These are phyloP conservation scores for Clitocybe nebularis DNA, from an alignment of 1,284 basidiomycete species.

Conservation along the genomic window DNA sequence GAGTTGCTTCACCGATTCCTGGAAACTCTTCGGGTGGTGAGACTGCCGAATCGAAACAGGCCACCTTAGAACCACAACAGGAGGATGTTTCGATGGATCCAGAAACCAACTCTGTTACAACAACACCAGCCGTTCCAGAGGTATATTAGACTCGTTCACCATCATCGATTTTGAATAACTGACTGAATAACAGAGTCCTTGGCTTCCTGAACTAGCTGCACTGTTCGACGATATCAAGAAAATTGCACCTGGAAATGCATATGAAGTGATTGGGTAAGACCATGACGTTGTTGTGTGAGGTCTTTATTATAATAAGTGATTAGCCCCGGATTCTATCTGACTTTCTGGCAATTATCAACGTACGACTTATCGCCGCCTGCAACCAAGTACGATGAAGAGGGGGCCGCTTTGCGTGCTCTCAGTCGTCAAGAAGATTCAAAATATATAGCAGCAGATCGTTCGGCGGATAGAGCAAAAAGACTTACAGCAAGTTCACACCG, in stretches of 20 bases:
- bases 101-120: slow-evolving; percentile 24
- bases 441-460: slow-evolving; percentile 58
- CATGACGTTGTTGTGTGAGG: background rate
- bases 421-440: slow-evolving; percentile 61
- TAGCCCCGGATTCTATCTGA: slow-evolving; percentile 86
- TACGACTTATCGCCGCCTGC: slow-evolving; percentile 81
- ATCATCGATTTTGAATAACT: slow-evolving; percentile 6
- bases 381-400: slow-evolving; percentile 67
- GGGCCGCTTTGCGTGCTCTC: slow-evolving; percentile 49
- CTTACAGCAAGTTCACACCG: slow-evolving; percentile 53
- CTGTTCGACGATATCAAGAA: slow-evolving; percentile 70
- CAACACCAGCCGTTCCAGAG: slow-evolving; percentile 27
- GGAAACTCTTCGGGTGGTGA: slow-evolving; percentile 30
- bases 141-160: slow-evolving; percentile 24
- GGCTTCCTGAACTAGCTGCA: slow-evolving; percentile 67
- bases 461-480: slow-evolving; percentile 55
- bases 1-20: slow-evolving; percentile 55
- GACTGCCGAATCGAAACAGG: slow-evolving; percentile 28
- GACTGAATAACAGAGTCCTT: slow-evolving; percentile 51
- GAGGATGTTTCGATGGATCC: slow-evolving; percentile 57
- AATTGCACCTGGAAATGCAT: slow-evolving; percentile 61
- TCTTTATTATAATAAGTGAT: slow-evolving; percentile 6
- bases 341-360: slow-evolving; percentile 92
- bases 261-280: slow-evolving; percentile 68
- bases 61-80: slow-evolving; percentile 25